Evolutionary conservation across 164 flowering plant species (phyloP).

Genomic region (Stephania cephalantha): DNA sequence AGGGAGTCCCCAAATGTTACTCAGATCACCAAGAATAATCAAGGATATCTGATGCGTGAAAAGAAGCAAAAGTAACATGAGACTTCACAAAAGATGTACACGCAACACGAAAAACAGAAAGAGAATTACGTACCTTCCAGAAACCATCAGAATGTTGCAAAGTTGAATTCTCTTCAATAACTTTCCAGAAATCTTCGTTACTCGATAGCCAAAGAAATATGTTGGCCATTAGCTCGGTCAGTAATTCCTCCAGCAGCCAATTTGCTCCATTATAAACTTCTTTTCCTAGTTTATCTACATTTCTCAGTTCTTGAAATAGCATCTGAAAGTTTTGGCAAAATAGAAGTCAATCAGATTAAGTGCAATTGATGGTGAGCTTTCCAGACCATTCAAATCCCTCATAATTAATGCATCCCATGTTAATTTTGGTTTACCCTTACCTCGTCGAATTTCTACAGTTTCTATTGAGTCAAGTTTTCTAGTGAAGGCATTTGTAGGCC

Average conservation of each 20-base stretch:
- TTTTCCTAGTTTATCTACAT: slow-evolving; percentile 38
- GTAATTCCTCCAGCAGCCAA: slow-evolving; percentile 36
- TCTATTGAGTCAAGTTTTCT: too few species aligned
- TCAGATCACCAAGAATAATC: too few species aligned
- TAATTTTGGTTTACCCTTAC: too few species aligned
- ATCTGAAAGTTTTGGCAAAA: slow-evolving; percentile 29
- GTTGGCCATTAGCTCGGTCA: slow-evolving; percentile 39
- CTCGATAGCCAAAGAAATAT: slow-evolving; percentile 38
- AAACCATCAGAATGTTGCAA: slow-evolving; percentile 18
- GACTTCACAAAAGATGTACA: neutral
- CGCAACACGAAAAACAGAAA: neutral
- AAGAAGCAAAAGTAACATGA: neutral
- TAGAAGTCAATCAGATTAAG: neutral
- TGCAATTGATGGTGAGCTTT: too few species aligned
- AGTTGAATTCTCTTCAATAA: slow-evolving; percentile 18
- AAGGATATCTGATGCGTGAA: neutral
- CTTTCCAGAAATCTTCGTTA: slow-evolving; percentile 30
- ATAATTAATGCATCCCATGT: too few species aligned
- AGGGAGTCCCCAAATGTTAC: too few species aligned
- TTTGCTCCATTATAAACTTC: slow-evolving; percentile 31
- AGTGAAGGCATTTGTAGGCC: too few species aligned
- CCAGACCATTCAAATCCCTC: too few species aligned
- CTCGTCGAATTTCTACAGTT: too few species aligned
- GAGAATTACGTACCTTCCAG: slow-evolving; percentile 33
- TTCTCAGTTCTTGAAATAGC: slow-evolving; percentile 44